A percentile compares a stretch with the other conserved stretches of the same genome.
These are phyloP conservation scores for Coemansia sp. DNA, from an alignment of 192 early-diverging fungal species.

Conservation along the genomic window DNA sequence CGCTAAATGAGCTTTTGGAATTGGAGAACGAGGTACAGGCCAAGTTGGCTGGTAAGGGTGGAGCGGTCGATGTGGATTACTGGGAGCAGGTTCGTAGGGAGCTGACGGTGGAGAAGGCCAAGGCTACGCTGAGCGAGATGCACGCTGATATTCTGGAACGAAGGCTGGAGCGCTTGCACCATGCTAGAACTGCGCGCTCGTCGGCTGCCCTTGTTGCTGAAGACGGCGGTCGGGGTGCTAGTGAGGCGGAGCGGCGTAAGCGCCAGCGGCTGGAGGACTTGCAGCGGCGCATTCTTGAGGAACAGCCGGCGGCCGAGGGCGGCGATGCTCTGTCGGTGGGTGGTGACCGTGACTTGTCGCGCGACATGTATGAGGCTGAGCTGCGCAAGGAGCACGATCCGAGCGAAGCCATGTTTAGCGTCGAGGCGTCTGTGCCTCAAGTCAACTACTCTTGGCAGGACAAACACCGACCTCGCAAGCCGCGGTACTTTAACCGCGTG, in stretches of 20 bases:
- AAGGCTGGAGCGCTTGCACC: slow-evolving; percentile 68
- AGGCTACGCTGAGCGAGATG: slow-evolving; percentile 66
- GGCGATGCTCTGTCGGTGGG: not conserved
- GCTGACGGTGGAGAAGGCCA: slow-evolving; percentile 81
- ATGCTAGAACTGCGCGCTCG: slow-evolving; percentile 26
- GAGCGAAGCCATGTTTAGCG: slow-evolving; percentile 77
- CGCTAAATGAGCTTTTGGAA: slow-evolving; percentile 65
- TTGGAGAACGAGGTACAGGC: slow-evolving; percentile 75
- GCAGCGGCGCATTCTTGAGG: slow-evolving; percentile 53
- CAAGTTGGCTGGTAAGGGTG: slow-evolving; percentile 62
- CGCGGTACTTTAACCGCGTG: slow-evolving; percentile 94
- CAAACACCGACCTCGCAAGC: slow-evolving; percentile 94
- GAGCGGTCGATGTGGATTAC: slow-evolving; percentile 88
- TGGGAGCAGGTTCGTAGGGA: slow-evolving; percentile 84
- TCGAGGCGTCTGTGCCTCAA: slow-evolving; percentile 63
- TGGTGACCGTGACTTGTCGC: slow-evolving; percentile 10
- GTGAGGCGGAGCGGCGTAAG: slow-evolving; percentile 52
- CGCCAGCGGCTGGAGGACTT: slow-evolving; percentile 48
- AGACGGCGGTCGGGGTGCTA: slow-evolving; percentile 33
- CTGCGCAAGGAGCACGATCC: slow-evolving; percentile 73
- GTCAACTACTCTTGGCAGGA: slow-evolving; percentile 81
- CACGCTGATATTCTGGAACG: slow-evolving; percentile 73
- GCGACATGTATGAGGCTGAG: slow-evolving; percentile 67
- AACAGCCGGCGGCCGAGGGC: slow-evolving; percentile 20
- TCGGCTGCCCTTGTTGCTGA: slow-evolving; percentile 23